These are phyloP conservation scores for Euphorbia corollata DNA, from an alignment of 441 rosid species.

Conservation along the genomic window DNA sequence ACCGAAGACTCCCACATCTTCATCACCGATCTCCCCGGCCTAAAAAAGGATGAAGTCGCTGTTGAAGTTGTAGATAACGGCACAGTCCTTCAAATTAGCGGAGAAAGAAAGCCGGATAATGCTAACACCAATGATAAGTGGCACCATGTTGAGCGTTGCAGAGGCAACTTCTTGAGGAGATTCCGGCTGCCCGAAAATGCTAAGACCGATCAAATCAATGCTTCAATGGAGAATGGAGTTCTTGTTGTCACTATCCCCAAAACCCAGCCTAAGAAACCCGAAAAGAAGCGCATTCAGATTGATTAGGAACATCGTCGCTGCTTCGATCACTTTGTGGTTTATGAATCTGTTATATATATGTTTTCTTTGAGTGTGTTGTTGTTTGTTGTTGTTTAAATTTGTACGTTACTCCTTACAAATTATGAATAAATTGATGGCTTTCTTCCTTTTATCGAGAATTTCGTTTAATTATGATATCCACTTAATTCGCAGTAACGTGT, in stretches of 20 bases:
- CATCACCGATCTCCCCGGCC: slow-evolving; percentile 43
- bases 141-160: slow-evolving; percentile 42
- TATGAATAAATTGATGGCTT: background rate
- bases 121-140: slow-evolving; percentile 29
- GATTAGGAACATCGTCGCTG: slow-evolving; percentile 6
- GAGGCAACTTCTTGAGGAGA: slow-evolving; percentile 39
- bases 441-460: too few relatives aligned
- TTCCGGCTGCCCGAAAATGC: slow-evolving; percentile 41
- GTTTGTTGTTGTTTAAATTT: background rate
- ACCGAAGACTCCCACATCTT: slow-evolving; percentile 43
- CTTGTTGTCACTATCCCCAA: slow-evolving; percentile 43
- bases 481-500: too few relatives aligned
- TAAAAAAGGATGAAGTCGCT: slow-evolving; percentile 42
- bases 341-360: background rate
- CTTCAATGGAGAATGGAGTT: slow-evolving; percentile 48
- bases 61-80: slow-evolving; percentile 38
- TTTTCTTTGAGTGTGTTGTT: background rate
- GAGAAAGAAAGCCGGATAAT: slow-evolving; percentile 29
- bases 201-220: slow-evolving; percentile 35
- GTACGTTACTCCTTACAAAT: too few relatives aligned
- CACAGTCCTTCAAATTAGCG: slow-evolving; percentile 33
- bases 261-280: slow-evolving; percentile 33
- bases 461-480: too few relatives aligned
- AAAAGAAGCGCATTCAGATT: slow-evolving; percentile 33
- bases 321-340: background rate